Evolutionary conservation across 1,284 basidiomycete genomes (phyloP).

Genomic region (Boletellus dicymbophilus): DNA sequence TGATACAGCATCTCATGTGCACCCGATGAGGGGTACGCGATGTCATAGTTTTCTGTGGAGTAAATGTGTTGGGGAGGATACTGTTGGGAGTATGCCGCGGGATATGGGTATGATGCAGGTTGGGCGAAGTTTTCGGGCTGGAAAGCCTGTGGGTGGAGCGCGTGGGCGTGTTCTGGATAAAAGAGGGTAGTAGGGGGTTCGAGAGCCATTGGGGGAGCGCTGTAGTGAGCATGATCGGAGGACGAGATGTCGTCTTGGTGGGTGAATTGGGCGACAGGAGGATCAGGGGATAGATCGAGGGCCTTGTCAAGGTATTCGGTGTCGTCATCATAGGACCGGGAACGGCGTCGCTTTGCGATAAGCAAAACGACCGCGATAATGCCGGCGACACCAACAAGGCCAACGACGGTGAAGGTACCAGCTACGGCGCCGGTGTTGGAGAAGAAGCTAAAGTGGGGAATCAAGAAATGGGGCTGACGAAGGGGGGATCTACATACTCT

Average conservation of each 20-base stretch:
- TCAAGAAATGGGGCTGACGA: neutral
- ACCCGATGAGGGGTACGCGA: slow-evolving; percentile 13
- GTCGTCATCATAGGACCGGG: slow-evolving; percentile 27
- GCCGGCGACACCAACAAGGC: slow-evolving; percentile 32
- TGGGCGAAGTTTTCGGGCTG: slow-evolving; percentile 1
- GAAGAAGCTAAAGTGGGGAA: slow-evolving; percentile 41
- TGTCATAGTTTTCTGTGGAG: slow-evolving; percentile 18
- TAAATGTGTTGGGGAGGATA: slow-evolving; percentile 23
- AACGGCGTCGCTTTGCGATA: slow-evolving; percentile 24
- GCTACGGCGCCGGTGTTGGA: slow-evolving; percentile 48
- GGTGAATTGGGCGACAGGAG: slow-evolving; percentile 8
- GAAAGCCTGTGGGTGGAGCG: slow-evolving; percentile 16
- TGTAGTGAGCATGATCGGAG: slow-evolving; percentile 27
- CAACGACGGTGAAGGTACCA: slow-evolving; percentile 43
- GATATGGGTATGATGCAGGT: neutral
- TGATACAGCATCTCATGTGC: slow-evolving; percentile 18
- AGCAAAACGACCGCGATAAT: slow-evolving; percentile 28
- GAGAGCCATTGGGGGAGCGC: slow-evolving; percentile 18
- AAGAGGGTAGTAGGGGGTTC: slow-evolving; percentile 20
- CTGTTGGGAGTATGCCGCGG: slow-evolving; percentile 4
- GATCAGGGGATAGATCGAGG: slow-evolving; percentile 8
- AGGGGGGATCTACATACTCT: slow-evolving; percentile 12
- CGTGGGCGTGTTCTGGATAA: slow-evolving; percentile 28
- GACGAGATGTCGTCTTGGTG: slow-evolving; percentile 17
- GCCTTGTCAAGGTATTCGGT: slow-evolving; percentile 32